Conservation (phyloP, 2,329 filamentous ascomycete genomes). For the Esteya vermicola region DNA sequence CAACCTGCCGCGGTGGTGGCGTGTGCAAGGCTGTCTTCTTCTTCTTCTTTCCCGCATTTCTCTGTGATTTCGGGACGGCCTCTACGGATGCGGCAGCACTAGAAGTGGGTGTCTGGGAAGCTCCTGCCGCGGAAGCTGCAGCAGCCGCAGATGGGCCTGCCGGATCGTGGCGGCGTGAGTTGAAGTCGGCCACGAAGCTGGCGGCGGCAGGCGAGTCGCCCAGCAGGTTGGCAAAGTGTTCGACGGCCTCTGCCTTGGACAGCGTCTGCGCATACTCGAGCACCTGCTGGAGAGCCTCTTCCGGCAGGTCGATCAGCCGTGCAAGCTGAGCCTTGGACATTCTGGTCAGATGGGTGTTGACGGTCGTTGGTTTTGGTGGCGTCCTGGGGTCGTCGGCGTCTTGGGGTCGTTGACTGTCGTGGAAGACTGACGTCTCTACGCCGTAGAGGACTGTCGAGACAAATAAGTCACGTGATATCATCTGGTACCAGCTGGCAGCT, state of each 20-base stretch:
- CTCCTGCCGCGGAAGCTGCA: not conserved
- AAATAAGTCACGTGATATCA: too few relatives aligned
- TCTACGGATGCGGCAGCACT: slow-evolving; percentile 13
- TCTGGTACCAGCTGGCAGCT: too few relatives aligned
- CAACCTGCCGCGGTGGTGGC: slow-evolving; percentile 46
- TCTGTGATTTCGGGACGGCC: slow-evolving; percentile 33
- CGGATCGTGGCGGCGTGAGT: slow-evolving; percentile 43
- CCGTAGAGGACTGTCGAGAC: too few relatives aligned
- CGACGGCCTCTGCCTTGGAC: slow-evolving; percentile 61
- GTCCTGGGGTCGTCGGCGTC: too few relatives aligned
- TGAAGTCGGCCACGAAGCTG: slow-evolving; percentile 72
- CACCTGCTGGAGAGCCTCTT: slow-evolving; percentile 71
- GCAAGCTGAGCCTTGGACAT: slow-evolving; percentile 57
- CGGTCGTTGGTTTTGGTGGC: not conserved
- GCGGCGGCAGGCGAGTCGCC: slow-evolving; percentile 68
- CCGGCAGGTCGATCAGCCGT: slow-evolving; percentile 69
- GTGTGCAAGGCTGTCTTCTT: slow-evolving; percentile 52
- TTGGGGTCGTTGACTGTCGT: too few relatives aligned
- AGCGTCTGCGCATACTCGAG: slow-evolving; percentile 69
- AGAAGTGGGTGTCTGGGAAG: not conserved
- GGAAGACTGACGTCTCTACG: too few relatives aligned
- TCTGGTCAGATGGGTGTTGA: slow-evolving; percentile 15
- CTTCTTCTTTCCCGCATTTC: slow-evolving; percentile 32
- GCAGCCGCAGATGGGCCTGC: slow-evolving; percentile 8
- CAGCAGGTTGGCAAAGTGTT: slow-evolving; percentile 77